Conservation (phyloP, 805 yeast species). For the Lipomyces yamanashiensis region DNA sequence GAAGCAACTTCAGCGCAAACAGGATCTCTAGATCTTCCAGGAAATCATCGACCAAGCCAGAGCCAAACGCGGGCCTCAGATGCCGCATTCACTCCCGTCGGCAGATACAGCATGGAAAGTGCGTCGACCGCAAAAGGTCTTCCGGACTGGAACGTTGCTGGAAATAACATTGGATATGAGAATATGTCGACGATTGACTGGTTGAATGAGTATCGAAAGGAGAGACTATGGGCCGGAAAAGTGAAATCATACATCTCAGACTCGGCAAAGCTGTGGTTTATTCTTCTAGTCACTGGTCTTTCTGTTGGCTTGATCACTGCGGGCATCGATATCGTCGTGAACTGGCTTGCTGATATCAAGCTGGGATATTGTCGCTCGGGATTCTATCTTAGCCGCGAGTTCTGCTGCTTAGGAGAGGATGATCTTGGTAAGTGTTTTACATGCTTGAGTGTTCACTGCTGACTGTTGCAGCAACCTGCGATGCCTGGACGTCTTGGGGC, state of each 20-base stretch:
- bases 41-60: not conserved
- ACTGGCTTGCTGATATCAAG: constrained; percentile 76
- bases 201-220: constrained; percentile 45
- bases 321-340: constrained; percentile 72
- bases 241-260: constrained; percentile 31
- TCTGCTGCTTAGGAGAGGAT: constrained; percentile 73
- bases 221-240: constrained; percentile 31
- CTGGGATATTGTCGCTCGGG: constrained; percentile 71
- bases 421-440: constrained; percentile 44
- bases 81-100: constrained; percentile 13
- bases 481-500: constrained; percentile 46
- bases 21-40: not conserved
- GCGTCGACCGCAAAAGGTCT: constrained; percentile 19
- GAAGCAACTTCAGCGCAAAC: not conserved
- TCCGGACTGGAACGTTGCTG: constrained; percentile 19
- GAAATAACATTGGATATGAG: constrained; percentile 30
- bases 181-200: constrained; percentile 43
- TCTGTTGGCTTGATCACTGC: constrained; percentile 81
- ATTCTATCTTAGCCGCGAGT: constrained; percentile 66
- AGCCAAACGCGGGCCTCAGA: not conserved
- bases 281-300: constrained; percentile 71
- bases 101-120: constrained; percentile 26
- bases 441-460: constrained; percentile 51
- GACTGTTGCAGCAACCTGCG: constrained; percentile 48
- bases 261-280: constrained; percentile 61